Conservation (phyloP, 164 flowering plant species). For the Hamamelis virginiana region DNA sequence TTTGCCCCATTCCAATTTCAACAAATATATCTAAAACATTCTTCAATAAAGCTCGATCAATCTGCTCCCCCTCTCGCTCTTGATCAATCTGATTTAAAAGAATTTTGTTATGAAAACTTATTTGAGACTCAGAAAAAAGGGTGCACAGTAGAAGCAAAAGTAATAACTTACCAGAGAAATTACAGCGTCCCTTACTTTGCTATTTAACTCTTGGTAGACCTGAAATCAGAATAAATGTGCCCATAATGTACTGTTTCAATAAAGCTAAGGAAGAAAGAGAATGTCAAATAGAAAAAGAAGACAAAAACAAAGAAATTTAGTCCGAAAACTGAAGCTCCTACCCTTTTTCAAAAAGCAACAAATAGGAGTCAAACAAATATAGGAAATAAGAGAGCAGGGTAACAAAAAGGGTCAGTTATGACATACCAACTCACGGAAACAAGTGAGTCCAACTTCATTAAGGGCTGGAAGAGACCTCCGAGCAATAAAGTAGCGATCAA, state of each 20-base stretch:
- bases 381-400: not conserved
- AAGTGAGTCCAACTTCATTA: conserved; percentile 87
- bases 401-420: not conserved
- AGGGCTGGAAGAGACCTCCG: conserved; percentile 84
- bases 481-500: conserved; percentile 88
- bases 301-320: not conserved
- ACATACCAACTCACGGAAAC: conserved; percentile 87
- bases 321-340: not conserved
- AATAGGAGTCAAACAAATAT: not conserved
- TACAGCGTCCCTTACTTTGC: conserved; percentile 81
- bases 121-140: not conserved
- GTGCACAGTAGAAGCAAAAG: not conserved
- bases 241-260: not conserved
- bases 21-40: conserved; percentile 79
- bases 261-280: not conserved
- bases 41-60: conserved; percentile 74
- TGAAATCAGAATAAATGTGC: conserved; percentile 25
- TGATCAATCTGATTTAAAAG: conserved; percentile 43
- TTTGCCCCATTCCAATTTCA: conserved; percentile 75
- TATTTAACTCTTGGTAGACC: conserved; percentile 63
- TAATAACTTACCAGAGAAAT: conserved; percentile 49
- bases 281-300: not conserved
- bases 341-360: not conserved
- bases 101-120: not conserved
- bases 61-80: conserved; percentile 77